phyloP scores from a whole-genome alignment of 208 protist species.

The Leishmania mexicana region DNA sequence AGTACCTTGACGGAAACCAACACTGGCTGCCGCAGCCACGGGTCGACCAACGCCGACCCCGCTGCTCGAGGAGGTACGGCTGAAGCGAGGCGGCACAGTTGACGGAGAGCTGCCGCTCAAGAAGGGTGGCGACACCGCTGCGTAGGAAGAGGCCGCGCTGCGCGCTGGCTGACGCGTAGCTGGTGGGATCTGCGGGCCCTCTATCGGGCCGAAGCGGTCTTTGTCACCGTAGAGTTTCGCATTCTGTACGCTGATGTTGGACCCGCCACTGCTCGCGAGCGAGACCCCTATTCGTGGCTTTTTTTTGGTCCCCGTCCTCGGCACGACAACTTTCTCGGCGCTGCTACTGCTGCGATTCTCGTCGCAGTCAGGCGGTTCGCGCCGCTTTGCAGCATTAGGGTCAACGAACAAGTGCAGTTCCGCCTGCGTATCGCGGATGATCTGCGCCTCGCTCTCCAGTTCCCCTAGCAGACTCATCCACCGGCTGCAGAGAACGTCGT shows the following conservation, averaged over 20 bases:
- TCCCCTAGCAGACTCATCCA: conserved; percentile 46
- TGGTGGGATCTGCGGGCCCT: conserved; percentile 29
- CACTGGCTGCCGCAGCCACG: not conserved
- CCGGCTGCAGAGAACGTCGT: conserved; percentile 32
- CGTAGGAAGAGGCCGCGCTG: conserved; percentile 3
- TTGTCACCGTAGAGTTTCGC: conserved; percentile 74
- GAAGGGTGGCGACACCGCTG: conserved; percentile 1
- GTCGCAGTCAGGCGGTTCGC: conserved; percentile 12
- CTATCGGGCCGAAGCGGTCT: conserved; percentile 78
- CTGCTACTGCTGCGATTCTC: conserved; percentile 13
- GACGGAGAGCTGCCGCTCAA: not conserved
- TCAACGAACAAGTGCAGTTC: conserved; percentile 36
- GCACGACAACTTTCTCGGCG: not conserved
- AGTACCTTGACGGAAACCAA: not conserved
- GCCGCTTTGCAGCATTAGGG: conserved; percentile 14
- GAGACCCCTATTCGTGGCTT: conserved; percentile 18
- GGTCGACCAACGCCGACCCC: conserved; percentile 5
- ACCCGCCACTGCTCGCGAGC: not conserved
- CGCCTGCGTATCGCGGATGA: conserved; percentile 39
- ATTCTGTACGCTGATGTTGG: conserved; percentile 40
- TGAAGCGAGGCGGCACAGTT: conserved; percentile 2
- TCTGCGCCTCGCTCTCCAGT: conserved; percentile 41
- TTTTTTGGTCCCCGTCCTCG: not conserved
- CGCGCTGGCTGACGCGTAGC: conserved; percentile 8
- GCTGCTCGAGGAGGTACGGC: conserved; percentile 15